Conservation (phyloP, 148 eudicot genomes). For the Silene conica region DNA sequence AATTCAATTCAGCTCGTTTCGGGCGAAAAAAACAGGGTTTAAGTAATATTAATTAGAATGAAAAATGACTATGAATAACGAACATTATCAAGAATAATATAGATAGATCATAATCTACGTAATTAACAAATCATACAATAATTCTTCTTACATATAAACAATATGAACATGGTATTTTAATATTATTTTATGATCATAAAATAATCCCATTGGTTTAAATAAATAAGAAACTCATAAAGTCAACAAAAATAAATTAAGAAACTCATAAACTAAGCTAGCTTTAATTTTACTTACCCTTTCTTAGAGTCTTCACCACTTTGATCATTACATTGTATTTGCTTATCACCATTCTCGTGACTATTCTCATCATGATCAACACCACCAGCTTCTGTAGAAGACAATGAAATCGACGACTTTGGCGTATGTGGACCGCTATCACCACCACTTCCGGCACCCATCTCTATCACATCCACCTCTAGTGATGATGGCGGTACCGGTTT, state of each 20-base stretch:
- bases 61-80: background rate
- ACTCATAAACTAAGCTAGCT: background rate
- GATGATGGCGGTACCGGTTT: background rate
- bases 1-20: too few relatives aligned
- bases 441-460: background rate
- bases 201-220: background rate
- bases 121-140: background rate
- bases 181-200: background rate
- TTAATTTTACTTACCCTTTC: conserved; percentile 42
- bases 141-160: too few relatives aligned
- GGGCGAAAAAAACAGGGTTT: too few relatives aligned
- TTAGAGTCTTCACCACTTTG: conserved; percentile 54
- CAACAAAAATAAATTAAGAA: too few relatives aligned
- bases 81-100: background rate
- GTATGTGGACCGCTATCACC: conserved; percentile 31
- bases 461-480: background rate
- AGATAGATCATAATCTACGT: background rate
- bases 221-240: too few relatives aligned
- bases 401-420: conserved; percentile 60
- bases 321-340: conserved; percentile 28
- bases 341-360: conserved; percentile 26
- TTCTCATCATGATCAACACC: conserved; percentile 27
- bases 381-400: conserved; percentile 61
- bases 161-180: too few relatives aligned
- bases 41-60: too few relatives aligned